Evolutionary conservation across 345 rosid species (phyloP).

Genomic region (Pseudoturritis turrita): DNA sequence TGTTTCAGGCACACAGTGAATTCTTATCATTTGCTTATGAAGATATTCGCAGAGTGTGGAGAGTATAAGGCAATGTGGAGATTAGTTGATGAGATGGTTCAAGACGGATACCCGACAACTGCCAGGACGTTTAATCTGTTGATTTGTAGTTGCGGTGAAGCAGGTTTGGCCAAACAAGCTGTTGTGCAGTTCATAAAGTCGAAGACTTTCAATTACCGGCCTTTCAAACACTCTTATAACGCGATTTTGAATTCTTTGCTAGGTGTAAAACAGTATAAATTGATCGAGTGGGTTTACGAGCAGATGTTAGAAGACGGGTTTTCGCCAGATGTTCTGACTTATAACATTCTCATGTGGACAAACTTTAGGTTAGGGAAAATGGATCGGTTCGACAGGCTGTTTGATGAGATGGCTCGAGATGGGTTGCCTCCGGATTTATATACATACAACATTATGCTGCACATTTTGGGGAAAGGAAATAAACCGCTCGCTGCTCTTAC

Average conservation of each 20-base stretch:
- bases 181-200: conserved; percentile 81
- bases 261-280: conserved; percentile 48
- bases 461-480: conserved; percentile 77
- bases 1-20: conserved; percentile 59
- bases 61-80: conserved; percentile 94
- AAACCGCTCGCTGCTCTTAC: conserved; percentile 76
- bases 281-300: conserved; percentile 89
- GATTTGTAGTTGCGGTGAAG: conserved; percentile 78
- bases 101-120: conserved; percentile 64
- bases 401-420: conserved; percentile 67
- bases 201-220: conserved; percentile 66
- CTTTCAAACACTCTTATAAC: conserved; percentile 71
- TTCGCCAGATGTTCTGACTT: conserved; percentile 62
- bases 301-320: conserved; percentile 63
- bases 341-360: conserved; percentile 65
- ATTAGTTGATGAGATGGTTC: conserved; percentile 77
- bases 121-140: conserved; percentile 79
- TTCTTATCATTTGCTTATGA: conserved; percentile 72
- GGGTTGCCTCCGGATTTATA: conserved; percentile 71
- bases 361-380: conserved; percentile 70
- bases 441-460: conserved; percentile 77
- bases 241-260: conserved; percentile 66
- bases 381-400: conserved; percentile 57
- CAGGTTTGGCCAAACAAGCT: conserved; percentile 60
- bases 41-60: conserved; percentile 69